Percentiles rank a stretch among this genome's conserved stretches.
Evolutionary conservation across 495 filamentous ascomycete genomes (phyloP).

Genomic region (Penicillium tannophilum): DNA sequence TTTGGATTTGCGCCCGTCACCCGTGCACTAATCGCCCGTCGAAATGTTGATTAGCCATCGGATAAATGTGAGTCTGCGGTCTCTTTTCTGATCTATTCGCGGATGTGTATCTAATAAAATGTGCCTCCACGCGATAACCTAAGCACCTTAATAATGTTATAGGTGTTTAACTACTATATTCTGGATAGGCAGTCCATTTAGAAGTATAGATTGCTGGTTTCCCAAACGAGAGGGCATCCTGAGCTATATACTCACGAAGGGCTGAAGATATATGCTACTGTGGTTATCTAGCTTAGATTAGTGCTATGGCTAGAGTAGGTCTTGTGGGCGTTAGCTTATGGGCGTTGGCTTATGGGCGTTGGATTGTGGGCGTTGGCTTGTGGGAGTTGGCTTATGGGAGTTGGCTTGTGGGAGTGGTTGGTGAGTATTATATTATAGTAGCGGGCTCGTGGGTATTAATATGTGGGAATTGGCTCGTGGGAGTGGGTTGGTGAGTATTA

Average conservation of each 20-base stretch:
- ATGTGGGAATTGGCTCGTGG: background rate
- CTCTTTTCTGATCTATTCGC: slow-evolving; percentile 2
- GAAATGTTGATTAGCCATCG: background rate
- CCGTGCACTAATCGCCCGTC: background rate
- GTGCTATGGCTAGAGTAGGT: slow-evolving; percentile 1
- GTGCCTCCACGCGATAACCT: background rate
- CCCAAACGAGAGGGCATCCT: background rate
- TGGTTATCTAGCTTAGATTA: background rate
- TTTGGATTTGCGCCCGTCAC: slow-evolving; percentile 3
- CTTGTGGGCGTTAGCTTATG: slow-evolving; percentile 4
- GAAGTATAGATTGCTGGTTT: background rate
- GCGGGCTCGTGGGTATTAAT: background rate
- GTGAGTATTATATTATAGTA: background rate
- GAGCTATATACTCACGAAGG: background rate
- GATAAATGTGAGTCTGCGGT: background rate
- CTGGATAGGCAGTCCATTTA: background rate
- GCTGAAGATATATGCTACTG: background rate
- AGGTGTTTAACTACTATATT: background rate
- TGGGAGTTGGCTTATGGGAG: background rate
- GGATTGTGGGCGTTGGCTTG: background rate
- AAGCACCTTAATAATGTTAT: background rate
- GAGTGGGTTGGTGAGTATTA: background rate
- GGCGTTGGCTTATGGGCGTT: slow-evolving; percentile 1
- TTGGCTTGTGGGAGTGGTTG: background rate
- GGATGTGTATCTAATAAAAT: background rate